Base-by-base conservation (phyloP, 2,329 filamentous ascomycete species). In the Ophiostoma novo-ulmi region DNA sequence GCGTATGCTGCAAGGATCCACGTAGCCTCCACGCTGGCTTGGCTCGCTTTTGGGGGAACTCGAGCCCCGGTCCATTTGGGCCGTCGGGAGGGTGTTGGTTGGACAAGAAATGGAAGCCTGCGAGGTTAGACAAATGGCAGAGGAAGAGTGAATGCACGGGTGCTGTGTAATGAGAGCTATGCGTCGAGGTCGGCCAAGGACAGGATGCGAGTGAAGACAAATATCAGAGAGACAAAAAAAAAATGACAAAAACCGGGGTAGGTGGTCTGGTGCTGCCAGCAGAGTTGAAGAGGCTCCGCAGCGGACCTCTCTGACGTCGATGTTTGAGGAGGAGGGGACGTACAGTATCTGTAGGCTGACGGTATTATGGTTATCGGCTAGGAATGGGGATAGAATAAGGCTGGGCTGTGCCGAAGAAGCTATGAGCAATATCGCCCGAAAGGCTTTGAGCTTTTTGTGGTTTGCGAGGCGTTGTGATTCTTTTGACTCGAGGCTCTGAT, bases 1-100 rank as follows among this genome's bases (percentile, higher is more conserved):
- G 73, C 88, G 85, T 75, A 85, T 87, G 76, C 87, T 85, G 78
- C 83, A 84, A 78, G 86, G 85, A 81, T 90, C 88, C 79, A 85
- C 85, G 76, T 87, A 89, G 79, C 83, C 82, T 77, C 85, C 84
- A 79, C 85, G 85, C 81, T 87, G 85, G 82, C 80, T 82, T 78
- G 81, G 80, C 79, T 86, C 83, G 77, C 80, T 79, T 74, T 81
- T 80, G 67, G 71, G 71, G 67, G 71, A 71, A 76, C 76, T 81
- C 77, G 82, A 81, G 78, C 81, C 79, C 78, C 80, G 82, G 82
- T 85, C 84, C 85, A 87, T 87, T 81, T 67, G 82, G 84, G 80
- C 78, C 26, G 61, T 36, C 14, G 61, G 14, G 61, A 38, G 35
- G 61, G 35, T 36, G 35, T 6, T 64, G 14, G 17, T 64, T 8